phyloP scores from a whole-genome alignment of 2,329 filamentous ascomycete species.

The Arthrobotrys iridis region DNA sequence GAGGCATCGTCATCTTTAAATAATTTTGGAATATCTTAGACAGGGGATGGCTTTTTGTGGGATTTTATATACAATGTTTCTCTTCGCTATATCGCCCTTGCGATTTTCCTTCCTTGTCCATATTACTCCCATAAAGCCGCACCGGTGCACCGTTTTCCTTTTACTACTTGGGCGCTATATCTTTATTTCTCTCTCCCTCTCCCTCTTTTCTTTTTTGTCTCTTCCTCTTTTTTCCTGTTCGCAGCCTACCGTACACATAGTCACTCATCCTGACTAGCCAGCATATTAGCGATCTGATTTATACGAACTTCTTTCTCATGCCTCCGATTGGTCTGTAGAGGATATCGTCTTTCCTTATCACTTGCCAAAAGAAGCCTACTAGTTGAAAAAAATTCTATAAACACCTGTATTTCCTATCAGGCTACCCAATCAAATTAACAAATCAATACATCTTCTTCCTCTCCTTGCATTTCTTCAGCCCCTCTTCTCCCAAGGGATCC shows the following conservation, averaged over 20 bases:
- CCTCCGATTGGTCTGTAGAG: not conserved
- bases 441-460: too few species aligned
- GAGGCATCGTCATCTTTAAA: conserved; percentile 16
- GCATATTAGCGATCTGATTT: conserved; percentile 9
- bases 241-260: not conserved
- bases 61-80: not conserved
- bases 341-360: too few species aligned
- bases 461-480: too few species aligned
- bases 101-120: conserved; percentile 1
- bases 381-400: too few species aligned
- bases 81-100: too few species aligned
- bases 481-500: too few species aligned
- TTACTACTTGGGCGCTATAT: not conserved
- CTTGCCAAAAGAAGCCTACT: too few species aligned
- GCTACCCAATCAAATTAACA: too few species aligned
- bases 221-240: not conserved
- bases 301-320: not conserved
- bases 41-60: conserved; percentile 26
- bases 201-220: conserved; percentile 2
- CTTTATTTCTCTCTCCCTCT: not conserved
- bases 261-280: not conserved
- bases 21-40: conserved; percentile 32
- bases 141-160: not conserved
- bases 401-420: too few species aligned
- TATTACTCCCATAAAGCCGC: not conserved